phyloP scores from a whole-genome alignment of 805 yeast genomes.

The Wickerhamiella azyma region DNA sequence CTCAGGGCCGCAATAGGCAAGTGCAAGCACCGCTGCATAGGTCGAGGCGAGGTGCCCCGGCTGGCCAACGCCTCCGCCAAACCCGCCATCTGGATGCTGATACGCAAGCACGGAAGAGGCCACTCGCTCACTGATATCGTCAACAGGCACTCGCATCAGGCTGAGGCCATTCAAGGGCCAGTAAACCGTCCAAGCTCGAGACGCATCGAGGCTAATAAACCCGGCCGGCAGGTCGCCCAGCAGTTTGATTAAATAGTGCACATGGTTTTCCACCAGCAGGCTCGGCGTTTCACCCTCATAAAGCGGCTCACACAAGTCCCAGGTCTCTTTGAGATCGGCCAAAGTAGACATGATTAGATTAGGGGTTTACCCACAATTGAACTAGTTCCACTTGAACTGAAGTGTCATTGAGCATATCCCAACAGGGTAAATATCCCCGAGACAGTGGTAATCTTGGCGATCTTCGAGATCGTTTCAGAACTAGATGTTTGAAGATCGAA shows the following conservation, averaged over 20 bases:
- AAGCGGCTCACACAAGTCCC: slow-evolving; percentile 11
- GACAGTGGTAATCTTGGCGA: neutral
- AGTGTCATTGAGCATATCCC: neutral
- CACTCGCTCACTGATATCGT: slow-evolving; percentile 4
- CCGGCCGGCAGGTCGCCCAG: slow-evolving; percentile 35
- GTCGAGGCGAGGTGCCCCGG: slow-evolving; percentile 73
- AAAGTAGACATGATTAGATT: slow-evolving; percentile 4
- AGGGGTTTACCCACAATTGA: neutral
- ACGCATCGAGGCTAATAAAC: slow-evolving; percentile 58
- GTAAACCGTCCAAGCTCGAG: slow-evolving; percentile 82
- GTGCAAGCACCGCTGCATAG: slow-evolving; percentile 59
- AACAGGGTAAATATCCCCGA: neutral
- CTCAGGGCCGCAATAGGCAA: slow-evolving; percentile 37
- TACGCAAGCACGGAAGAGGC: slow-evolving; percentile 23
- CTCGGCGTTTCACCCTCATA: slow-evolving; percentile 7
- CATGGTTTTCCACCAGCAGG: slow-evolving; percentile 27
- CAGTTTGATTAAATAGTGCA: slow-evolving; percentile 31
- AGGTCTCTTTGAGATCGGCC: slow-evolving; percentile 12
- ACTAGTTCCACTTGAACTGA: neutral
- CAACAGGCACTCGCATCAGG: slow-evolving; percentile 24
- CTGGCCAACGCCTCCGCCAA: slow-evolving; percentile 79
- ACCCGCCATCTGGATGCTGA: slow-evolving; percentile 41
- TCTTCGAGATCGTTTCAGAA: too few species aligned
- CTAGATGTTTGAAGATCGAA: too few species aligned
- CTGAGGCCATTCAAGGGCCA: slow-evolving; percentile 57